Percentiles rank a stretch among this genome's conserved stretches.
Evolutionary conservation across 495 filamentous ascomycete genomes (phyloP).

Genomic region (Daldinia bambusicola): DNA sequence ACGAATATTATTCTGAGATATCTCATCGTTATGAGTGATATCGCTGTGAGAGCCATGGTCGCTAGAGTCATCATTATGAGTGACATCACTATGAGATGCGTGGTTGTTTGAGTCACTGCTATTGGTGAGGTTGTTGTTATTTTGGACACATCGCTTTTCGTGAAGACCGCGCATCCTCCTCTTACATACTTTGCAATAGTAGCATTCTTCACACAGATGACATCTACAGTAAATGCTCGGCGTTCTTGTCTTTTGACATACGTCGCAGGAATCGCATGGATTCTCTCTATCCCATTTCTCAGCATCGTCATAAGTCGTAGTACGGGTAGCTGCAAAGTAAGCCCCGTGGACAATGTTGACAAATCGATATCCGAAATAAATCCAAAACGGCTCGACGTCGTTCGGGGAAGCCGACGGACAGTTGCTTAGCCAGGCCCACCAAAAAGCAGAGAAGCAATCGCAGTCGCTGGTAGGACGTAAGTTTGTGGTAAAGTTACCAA

Average conservation of each 20-base stretch:
- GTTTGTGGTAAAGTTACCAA: neutral
- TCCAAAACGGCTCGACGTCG: neutral
- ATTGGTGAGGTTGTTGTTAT: neutral
- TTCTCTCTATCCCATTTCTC: slow-evolving; percentile 3
- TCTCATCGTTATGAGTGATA: neutral
- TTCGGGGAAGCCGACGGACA: neutral
- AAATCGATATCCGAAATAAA: slow-evolving; percentile 1
- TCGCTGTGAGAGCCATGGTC: neutral
- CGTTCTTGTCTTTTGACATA: neutral
- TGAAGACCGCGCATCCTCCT: neutral
- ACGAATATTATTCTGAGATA: neutral
- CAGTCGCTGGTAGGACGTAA: neutral
- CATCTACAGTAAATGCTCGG: neutral
- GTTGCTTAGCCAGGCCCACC: neutral
- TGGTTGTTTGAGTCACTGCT: neutral
- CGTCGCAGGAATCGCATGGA: neutral
- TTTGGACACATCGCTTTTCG: neutral
- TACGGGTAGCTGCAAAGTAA: neutral
- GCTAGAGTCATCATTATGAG: neutral
- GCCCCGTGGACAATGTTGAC: neutral
- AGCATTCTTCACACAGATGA: neutral
- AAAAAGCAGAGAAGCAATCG: neutral
- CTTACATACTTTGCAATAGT: neutral
- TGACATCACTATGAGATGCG: neutral
- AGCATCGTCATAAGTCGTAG: neutral